These are phyloP conservation scores for Paramecium pentaurelia DNA, from an alignment of 73 alveolate species.

Conservation along the genomic window DNA sequence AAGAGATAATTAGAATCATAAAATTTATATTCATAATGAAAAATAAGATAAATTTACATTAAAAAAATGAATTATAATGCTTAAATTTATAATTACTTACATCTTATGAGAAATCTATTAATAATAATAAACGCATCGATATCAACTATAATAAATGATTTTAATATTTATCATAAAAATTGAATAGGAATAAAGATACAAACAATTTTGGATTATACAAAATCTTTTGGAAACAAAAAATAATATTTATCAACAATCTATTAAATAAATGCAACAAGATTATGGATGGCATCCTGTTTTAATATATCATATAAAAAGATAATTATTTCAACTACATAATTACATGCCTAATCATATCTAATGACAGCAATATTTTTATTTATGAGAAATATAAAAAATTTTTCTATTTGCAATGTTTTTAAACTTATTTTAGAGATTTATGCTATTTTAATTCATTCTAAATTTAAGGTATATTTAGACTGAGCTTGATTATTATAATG, in stretches of 20 bases:
- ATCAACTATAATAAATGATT: constrained; percentile 30
- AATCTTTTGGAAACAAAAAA: background rate
- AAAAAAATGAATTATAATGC: background rate
- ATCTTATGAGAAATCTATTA: background rate
- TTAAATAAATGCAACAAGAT: background rate
- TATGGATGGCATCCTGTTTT: constrained; percentile 6
- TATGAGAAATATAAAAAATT: background rate
- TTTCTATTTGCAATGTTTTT: background rate
- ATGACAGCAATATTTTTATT: background rate
- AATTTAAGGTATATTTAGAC: background rate
- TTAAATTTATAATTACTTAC: background rate
- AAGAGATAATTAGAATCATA: background rate
- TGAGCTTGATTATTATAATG: background rate
- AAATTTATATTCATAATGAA: background rate
- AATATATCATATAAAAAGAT: background rate
- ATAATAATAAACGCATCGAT: background rate
- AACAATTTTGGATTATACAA: background rate
- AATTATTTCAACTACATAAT: background rate
- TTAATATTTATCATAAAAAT: background rate
- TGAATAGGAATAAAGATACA: background rate
- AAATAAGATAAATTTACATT: background rate
- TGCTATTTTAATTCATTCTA: background rate
- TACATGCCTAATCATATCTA: background rate
- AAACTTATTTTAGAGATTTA: background rate
- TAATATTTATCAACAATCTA: background rate